Conservation (phyloP, 495 filamentous ascomycete genomes). For the Chaetomium fimeti region DNA sequence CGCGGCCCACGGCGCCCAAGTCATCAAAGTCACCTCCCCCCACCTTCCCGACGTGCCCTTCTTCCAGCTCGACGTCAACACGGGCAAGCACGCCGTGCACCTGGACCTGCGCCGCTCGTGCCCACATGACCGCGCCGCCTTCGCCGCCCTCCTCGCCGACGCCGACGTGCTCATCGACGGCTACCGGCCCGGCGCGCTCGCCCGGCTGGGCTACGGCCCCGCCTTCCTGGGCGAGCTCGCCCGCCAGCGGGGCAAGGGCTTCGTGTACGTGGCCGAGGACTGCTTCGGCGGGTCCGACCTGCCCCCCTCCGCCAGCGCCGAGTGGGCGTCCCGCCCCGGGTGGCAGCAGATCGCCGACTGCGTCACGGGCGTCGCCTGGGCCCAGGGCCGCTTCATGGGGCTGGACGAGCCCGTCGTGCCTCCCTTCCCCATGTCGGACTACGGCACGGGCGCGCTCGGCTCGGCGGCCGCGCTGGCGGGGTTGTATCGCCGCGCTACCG, state of each 20-base stretch:
- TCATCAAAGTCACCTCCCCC: constrained; percentile 69
- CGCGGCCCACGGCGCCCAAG: constrained; percentile 65
- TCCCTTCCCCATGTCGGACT: constrained; percentile 79
- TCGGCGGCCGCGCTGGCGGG: constrained; percentile 62
- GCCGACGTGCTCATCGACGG: constrained; percentile 65
- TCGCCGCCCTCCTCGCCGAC: constrained; percentile 58
- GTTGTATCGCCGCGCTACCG: constrained; percentile 59
- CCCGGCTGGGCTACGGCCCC: constrained; percentile 61
- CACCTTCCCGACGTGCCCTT: constrained; percentile 70
- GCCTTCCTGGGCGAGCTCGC: constrained; percentile 53
- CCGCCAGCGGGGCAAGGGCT: constrained; percentile 54
- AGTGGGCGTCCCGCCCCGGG: constrained; percentile 51
- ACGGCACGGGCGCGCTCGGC: constrained; percentile 68
- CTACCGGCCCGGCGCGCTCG: constrained; percentile 66
- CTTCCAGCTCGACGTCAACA: constrained; percentile 78
- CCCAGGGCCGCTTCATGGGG: constrained; percentile 72
- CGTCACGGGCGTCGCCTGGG: constrained; percentile 64
- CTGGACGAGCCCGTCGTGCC: constrained; percentile 68
- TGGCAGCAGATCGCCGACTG: constrained; percentile 63
- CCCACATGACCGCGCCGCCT: constrained; percentile 47
- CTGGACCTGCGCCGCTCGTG: constrained; percentile 57
- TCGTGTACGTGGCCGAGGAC: constrained; percentile 70
- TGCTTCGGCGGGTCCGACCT: constrained; percentile 58
- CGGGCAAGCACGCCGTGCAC: constrained; percentile 57
- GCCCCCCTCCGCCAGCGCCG: constrained; percentile 26